Conservation (phyloP, 2,329 filamentous ascomycete genomes). For the Xylaria polymorpha region DNA sequence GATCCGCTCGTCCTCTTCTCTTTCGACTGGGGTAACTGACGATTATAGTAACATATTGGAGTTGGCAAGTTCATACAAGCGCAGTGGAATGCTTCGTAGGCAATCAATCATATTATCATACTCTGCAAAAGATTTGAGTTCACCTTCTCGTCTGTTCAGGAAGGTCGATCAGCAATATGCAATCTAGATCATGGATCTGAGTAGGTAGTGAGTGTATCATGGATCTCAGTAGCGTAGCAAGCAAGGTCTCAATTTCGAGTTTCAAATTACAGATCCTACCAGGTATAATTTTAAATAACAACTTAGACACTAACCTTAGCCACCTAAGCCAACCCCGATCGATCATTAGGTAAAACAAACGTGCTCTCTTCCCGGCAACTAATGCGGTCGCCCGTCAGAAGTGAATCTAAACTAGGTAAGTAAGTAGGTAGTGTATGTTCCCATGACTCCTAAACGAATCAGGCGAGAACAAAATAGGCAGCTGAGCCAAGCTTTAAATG, state of each 20-base stretch:
- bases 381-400: conserved; percentile 12
- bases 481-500: background rate
- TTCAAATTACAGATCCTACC: background rate
- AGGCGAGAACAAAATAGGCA: background rate
- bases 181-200: background rate
- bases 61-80: no score
- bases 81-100: background rate
- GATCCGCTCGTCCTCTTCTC: no score
- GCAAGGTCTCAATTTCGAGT: background rate
- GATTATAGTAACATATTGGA: no score
- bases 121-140: background rate
- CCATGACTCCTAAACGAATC: background rate
- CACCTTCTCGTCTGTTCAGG: background rate
- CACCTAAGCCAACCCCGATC: background rate
- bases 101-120: background rate
- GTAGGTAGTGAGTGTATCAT: no score
- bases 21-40: no score
- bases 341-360: background rate
- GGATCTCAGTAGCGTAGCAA: no score
- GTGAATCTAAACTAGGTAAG: conserved; percentile 15
- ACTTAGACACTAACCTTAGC: background rate
- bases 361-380: conserved; percentile 3
- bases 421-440: background rate
- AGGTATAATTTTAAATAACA: background rate
- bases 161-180: background rate